A percentile compares a stretch with the other conserved stretches of the same genome.
Evolutionary conservation across 257 asterid genomes (phyloP).

Genomic region (Solanum chilense): DNA sequence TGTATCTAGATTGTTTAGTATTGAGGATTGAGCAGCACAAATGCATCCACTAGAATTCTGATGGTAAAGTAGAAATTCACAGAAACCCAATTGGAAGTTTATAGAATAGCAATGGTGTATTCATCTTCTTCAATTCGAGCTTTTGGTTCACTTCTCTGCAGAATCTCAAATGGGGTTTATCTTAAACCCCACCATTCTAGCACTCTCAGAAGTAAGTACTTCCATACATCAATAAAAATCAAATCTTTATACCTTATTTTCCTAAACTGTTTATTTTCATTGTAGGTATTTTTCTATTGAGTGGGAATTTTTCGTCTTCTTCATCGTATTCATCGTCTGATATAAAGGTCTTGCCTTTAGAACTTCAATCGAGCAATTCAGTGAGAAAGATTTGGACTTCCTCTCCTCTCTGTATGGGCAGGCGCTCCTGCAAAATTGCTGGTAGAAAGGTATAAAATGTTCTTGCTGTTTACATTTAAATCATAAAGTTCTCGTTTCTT

Average conservation of each 20-base stretch:
- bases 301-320: slow-evolving; percentile 27
- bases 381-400: slow-evolving; percentile 52
- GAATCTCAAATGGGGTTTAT: slow-evolving; percentile 56
- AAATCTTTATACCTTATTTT: not conserved
- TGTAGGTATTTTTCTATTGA: slow-evolving; percentile 23
- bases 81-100: not conserved
- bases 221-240: not conserved
- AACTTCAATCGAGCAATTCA: slow-evolving; percentile 23
- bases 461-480: not conserved
- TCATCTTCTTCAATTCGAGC: slow-evolving; percentile 41
- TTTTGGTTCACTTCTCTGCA: slow-evolving; percentile 44
- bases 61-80: not conserved
- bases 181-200: slow-evolving; percentile 30
- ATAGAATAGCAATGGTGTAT: slow-evolving; percentile 9
- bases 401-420: slow-evolving; percentile 73
- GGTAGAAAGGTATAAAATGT: slow-evolving; percentile 62
- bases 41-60: not conserved
- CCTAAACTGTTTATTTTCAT: not conserved
- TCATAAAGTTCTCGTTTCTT: not conserved
- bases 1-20: too few species aligned
- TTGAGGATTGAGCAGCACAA: not conserved
- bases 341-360: slow-evolving; percentile 21
- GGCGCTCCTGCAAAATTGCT: slow-evolving; percentile 88
- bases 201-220: slow-evolving; percentile 21
- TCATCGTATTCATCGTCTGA: slow-evolving; percentile 32